Conservation (phyloP, 768 basidiomycete genomes). For the Hypsizygus marmoreus region DNA sequence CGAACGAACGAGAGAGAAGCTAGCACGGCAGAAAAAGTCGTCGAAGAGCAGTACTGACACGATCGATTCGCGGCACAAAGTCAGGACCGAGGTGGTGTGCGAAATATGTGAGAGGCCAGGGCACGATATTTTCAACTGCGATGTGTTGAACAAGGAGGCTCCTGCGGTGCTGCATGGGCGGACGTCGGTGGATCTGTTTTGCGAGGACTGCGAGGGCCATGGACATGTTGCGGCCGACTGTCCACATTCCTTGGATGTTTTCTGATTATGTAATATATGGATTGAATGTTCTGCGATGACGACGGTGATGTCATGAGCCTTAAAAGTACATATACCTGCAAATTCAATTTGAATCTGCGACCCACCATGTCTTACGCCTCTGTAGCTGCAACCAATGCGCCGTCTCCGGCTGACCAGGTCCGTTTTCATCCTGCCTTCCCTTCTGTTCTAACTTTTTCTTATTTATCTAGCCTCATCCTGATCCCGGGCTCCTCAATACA, state of each 20-base stretch:
- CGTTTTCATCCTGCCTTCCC: conserved; percentile 11
- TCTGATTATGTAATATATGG: conserved; percentile 42
- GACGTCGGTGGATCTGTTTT: conserved; percentile 48
- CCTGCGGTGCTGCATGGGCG: conserved; percentile 26
- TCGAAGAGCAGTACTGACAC: conserved; percentile 48
- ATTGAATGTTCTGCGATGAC: conserved; percentile 8
- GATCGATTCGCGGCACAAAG: conserved; percentile 28
- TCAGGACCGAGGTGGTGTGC: conserved; percentile 54
- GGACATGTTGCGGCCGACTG: conserved; percentile 80
- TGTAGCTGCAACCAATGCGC: conserved; percentile 61
- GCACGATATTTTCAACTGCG: conserved; percentile 86
- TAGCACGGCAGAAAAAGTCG: conserved; percentile 63
- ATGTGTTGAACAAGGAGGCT: conserved; percentile 63
- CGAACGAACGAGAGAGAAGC: conserved; percentile 72
- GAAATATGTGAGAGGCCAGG: conserved; percentile 86
- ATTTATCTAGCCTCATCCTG: conserved; percentile 55
- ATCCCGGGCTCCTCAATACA: conserved; percentile 63
- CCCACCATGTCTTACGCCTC: conserved; percentile 75
- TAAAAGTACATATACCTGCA: conserved; percentile 8
- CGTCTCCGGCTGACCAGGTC: conserved; percentile 48
- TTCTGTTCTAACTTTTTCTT: conserved; percentile 5
- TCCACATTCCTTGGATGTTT: conserved; percentile 85
- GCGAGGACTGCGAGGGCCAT: conserved; percentile 82
- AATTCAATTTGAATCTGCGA: no score
- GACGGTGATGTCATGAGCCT: conserved; percentile 11